Conservation (phyloP, 2,329 filamentous ascomycete genomes). For the Calcarisporium arbuscula region DNA sequence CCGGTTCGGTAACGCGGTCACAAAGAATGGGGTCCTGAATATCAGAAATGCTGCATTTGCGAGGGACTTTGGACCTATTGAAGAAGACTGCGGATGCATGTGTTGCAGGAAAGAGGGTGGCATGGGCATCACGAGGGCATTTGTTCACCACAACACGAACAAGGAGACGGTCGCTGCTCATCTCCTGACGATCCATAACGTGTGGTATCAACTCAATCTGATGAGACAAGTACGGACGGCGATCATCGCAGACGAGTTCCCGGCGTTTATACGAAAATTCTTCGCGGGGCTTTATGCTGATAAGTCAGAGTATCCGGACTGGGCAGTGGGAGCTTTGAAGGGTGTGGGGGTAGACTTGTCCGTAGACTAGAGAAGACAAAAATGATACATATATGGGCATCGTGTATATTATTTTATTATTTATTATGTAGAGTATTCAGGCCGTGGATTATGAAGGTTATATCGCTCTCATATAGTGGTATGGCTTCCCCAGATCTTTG, state of each 20-base stretch:
- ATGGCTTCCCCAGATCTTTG: too few species aligned
- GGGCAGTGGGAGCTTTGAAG: constrained; percentile 75
- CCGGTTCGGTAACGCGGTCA: constrained; percentile 92
- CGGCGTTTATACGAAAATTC: constrained; percentile 70
- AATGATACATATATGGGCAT: constrained; percentile 1
- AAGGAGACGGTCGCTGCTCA: constrained; percentile 92
- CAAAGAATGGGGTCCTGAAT: constrained; percentile 73
- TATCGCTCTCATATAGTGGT: too few species aligned
- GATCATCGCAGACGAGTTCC: constrained; percentile 75
- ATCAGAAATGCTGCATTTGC: constrained; percentile 71
- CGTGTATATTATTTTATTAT: constrained; percentile 11
- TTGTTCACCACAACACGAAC: constrained; percentile 81
- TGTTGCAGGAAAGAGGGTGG: constrained; percentile 70
- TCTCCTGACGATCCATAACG: constrained; percentile 87
- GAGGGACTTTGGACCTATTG: constrained; percentile 75
- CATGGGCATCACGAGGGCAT: constrained; percentile 78
- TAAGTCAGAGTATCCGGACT: constrained; percentile 65
- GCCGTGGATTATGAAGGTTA: too few species aligned
- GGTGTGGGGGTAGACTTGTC: constrained; percentile 68
- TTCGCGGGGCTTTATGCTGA: constrained; percentile 64
- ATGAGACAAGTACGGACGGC: constrained; percentile 72
- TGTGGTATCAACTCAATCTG: constrained; percentile 81
- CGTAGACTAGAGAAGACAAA: constrained; percentile 11
- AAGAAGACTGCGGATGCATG: constrained; percentile 73
- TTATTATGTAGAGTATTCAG: too few species aligned